Evolutionary conservation across 1,284 basidiomycete genomes (phyloP).

Genomic region (Athelia sp.): DNA sequence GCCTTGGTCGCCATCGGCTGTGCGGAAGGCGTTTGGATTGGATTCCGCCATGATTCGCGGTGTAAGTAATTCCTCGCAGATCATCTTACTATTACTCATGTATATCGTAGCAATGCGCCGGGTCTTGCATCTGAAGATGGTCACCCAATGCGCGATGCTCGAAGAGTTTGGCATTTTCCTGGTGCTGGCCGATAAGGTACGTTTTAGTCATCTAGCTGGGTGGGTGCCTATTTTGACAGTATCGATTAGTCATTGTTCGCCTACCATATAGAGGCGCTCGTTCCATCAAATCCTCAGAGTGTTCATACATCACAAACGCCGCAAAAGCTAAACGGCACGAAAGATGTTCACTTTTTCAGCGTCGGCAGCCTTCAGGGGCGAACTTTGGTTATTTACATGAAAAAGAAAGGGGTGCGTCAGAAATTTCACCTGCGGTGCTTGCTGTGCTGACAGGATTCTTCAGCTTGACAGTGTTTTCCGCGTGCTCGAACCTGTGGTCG

Average conservation of each 20-base stretch:
- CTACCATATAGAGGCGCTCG: constrained; percentile 93
- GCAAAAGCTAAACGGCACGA: constrained; percentile 83
- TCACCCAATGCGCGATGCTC: constrained; percentile 92
- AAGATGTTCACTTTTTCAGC: constrained; percentile 93
- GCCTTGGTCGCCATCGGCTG: constrained; percentile 90
- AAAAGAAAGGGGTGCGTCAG: constrained; percentile 80
- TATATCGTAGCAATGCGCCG: constrained; percentile 67
- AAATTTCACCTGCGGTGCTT: constrained; percentile 4
- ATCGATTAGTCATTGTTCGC: constrained; percentile 62
- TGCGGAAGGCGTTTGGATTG: constrained; percentile 96
- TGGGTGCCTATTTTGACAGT: neutral
- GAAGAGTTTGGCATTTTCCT: constrained; percentile 95
- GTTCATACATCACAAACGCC: constrained; percentile 67
- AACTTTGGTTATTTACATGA: constrained; percentile 93
- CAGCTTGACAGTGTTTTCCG: constrained; percentile 88
- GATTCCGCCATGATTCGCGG: constrained; percentile 81
- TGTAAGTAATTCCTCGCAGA: too few relatives aligned
- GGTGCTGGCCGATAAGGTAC: constrained; percentile 86
- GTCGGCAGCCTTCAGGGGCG: constrained; percentile 83
- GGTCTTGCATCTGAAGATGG: constrained; percentile 85
- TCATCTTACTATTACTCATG: neutral
- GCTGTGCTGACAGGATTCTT: constrained; percentile 6
- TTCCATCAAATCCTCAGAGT: constrained; percentile 75
- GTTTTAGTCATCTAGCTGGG: neutral
- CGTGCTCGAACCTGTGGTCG: constrained; percentile 87